phyloP scores from a whole-genome alignment of 2,329 filamentous ascomycete genomes.

The Lasiodiplodia hormozganensis region DNA sequence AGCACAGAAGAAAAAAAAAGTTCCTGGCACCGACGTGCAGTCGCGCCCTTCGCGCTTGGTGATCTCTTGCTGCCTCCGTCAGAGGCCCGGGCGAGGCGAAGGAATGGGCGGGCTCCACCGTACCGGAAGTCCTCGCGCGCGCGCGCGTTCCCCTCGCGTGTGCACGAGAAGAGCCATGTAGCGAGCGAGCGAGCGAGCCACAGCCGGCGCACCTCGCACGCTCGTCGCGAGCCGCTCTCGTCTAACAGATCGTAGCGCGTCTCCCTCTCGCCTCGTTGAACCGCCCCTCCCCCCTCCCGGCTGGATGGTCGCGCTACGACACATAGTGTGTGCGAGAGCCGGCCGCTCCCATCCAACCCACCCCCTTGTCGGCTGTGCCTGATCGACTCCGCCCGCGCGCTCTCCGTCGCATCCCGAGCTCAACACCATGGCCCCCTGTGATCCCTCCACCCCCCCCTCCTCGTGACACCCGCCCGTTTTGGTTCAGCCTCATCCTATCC shows the following conservation, averaged over 20 bases:
- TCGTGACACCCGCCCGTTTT: not conserved
- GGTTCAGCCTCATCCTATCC: not conserved
- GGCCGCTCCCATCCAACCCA: not conserved
- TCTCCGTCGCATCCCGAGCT: not conserved
- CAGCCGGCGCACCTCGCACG: not conserved
- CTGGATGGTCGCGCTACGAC: conserved; percentile 2
- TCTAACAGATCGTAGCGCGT: conserved; percentile 7
- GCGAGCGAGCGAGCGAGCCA: conserved; percentile 1
- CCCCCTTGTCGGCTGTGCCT: conserved; percentile 12
- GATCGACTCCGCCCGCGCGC: conserved; percentile 11
- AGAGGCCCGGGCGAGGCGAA: conserved; percentile 6
- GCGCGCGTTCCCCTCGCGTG: not conserved
- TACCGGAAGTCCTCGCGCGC: not conserved
- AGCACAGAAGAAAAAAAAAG: not conserved
- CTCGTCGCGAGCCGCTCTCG: not conserved
- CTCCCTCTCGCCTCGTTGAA: not conserved
- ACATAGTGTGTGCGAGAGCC: not conserved
- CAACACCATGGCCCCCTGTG: conserved; percentile 13
- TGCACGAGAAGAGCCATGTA: not conserved
- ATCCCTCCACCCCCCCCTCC: not conserved
- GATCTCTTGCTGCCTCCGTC: not conserved
- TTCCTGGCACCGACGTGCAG: not conserved
- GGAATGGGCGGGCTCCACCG: conserved; percentile 7
- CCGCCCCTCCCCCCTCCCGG: not conserved
- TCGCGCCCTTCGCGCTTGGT: not conserved